These are phyloP conservation scores for Quercus agrifolia DNA, from an alignment of 306 rosid species.

Conservation along the genomic window DNA sequence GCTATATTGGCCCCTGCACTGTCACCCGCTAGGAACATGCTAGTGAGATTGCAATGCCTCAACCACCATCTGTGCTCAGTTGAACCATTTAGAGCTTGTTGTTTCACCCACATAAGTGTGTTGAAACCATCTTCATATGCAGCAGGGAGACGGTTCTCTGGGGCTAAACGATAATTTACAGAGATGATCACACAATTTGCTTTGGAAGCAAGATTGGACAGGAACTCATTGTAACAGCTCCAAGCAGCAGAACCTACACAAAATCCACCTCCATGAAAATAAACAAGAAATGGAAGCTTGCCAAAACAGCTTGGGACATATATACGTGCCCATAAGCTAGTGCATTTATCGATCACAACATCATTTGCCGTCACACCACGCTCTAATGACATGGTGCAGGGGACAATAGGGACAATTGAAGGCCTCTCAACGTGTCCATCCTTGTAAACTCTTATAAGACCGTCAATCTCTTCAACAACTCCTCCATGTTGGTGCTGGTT, in stretches of 20 bases:
- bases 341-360: constrained; percentile 47
- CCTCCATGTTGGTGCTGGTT: constrained; percentile 35
- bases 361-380: constrained; percentile 51
- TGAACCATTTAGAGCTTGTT: constrained; percentile 34
- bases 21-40: constrained; percentile 66
- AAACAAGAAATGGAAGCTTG: constrained; percentile 55
- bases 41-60: constrained; percentile 41
- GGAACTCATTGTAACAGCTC: constrained; percentile 82
- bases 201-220: constrained; percentile 50
- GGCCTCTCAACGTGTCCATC: constrained; percentile 73
- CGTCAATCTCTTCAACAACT: constrained; percentile 62
- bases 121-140: constrained; percentile 75
- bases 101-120: constrained; percentile 67
- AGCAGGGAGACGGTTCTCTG: constrained; percentile 69
- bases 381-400: constrained; percentile 36
- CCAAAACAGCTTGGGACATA: constrained; percentile 38
- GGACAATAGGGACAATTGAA: constrained; percentile 51
- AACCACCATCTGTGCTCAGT: constrained; percentile 68
- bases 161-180: constrained; percentile 65
- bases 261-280: constrained; percentile 95
- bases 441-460: constrained; percentile 60
- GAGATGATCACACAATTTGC: constrained; percentile 62
- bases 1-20: constrained; percentile 95
- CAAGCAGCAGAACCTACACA: constrained; percentile 90
- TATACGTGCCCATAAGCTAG: constrained; percentile 65